Percentiles rank a stretch among this genome's conserved stretches.
These are phyloP conservation scores for Curvularia sp. DNA, from an alignment of 2,329 filamentous ascomycete species.

Conservation along the genomic window DNA sequence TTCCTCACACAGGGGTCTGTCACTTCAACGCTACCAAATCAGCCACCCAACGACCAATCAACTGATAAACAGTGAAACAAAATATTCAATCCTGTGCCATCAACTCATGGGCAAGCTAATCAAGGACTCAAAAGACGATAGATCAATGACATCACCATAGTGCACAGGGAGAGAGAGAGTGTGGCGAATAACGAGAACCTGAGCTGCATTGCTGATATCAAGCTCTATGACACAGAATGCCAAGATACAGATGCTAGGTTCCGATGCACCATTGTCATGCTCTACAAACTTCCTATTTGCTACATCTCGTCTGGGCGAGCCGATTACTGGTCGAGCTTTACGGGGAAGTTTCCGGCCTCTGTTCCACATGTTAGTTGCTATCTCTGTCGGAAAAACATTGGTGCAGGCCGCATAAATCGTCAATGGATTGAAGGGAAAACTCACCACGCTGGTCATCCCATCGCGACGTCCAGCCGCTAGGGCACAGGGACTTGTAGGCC, in stretches of 20 bases:
- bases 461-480: conserved; percentile 88
- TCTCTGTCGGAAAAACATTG: background rate
- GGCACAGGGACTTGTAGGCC: conserved; percentile 97
- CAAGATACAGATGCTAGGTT: conserved; percentile 31
- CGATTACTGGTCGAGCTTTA: conserved; percentile 48
- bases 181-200: conserved; percentile 24
- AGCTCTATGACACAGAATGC: conserved; percentile 41
- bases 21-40: background rate
- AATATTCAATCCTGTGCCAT: background rate
- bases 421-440: conserved; percentile 37
- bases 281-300: conserved; percentile 28
- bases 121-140: background rate
- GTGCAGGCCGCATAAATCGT: background rate
- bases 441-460: conserved; percentile 98
- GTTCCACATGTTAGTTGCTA: conserved; percentile 14
- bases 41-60: background rate
- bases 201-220: conserved; percentile 39
- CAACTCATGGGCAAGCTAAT: background rate
- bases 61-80: background rate
- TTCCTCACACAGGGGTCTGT: background rate
- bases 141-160: conserved; percentile 15
- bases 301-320: conserved; percentile 20
- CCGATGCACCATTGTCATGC: conserved; percentile 27
- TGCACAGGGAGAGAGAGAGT: background rate
- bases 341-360: conserved; percentile 48